Base-by-base conservation (phyloP, 306 rosid genomes). In the Dryas drummondii region DNA sequence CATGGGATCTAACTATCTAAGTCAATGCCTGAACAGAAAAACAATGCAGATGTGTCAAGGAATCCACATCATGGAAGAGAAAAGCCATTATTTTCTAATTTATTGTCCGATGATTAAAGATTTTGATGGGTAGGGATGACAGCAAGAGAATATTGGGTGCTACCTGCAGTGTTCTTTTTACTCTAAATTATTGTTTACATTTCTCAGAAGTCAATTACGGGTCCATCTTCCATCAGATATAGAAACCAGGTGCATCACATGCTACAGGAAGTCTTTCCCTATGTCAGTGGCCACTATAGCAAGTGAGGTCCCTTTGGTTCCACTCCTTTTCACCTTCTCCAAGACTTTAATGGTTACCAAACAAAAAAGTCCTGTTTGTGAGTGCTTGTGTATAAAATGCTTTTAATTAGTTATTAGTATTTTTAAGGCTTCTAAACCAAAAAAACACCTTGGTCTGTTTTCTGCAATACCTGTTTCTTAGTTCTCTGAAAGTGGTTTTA, bases 71-170 rank as follows among this genome's bases (percentile, higher is more conserved):
- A 52, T 71, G 65, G 65, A 54, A 54, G 42, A 71, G 53, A 56
- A 12, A 6, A 57, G 49, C 47, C 56, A 58, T 72, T 54, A 5
- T 53, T 55, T 26, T 72, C 7, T 40, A 5, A 22, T 48, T 45
- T 19, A 22, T 71, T 3, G 50, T 57, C 67, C 37, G 14, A 56
- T 72, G 16, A 72, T 72, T 57, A 45, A 63, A 7, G 47, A 72
- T 72, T 46, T 66, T 26, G 46, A 63, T 26, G 7, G 67, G 67
- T 40, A 3, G 46, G 37, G 67, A 27, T 57, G 53, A 22, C 16
- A 42, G 50, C 68, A 57, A 17, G 50, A 37, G 46, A 56, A 71
- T 17, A 57, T 71, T 71, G 41, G 73, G 40, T 40, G 74, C 41
- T 44, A 4, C 42, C 65, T 42, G 19, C 40, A 46, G 40, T 45